Conservation (phyloP, 306 rosid genomes). For the Ceratonia siliqua region DNA sequence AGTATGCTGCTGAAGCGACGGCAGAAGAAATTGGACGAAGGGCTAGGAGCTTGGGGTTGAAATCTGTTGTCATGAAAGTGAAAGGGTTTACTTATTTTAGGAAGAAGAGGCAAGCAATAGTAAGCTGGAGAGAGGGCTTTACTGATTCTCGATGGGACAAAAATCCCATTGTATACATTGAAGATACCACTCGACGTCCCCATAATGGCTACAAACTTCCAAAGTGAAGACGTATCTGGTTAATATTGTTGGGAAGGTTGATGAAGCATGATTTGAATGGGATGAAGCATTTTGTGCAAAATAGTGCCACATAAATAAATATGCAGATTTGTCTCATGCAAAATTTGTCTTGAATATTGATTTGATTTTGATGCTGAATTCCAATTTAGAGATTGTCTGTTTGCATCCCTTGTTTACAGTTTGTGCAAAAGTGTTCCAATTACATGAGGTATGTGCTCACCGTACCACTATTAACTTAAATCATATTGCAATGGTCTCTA, state of each 20-base stretch:
- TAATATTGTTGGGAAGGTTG: neutral
- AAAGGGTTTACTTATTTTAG: constrained; percentile 65
- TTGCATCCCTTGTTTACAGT: neutral
- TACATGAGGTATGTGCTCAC: no score
- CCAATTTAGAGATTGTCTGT: neutral
- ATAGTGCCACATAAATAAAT: neutral
- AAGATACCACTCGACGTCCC: constrained; percentile 67
- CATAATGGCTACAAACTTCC: constrained; percentile 69
- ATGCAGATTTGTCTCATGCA: constrained; percentile 25
- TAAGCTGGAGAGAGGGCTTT: constrained; percentile 74
- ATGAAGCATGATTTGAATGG: neutral
- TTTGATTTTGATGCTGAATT: constrained; percentile 16
- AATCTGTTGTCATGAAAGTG: constrained; percentile 74
- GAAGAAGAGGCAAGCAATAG: constrained; percentile 69
- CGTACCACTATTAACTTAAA: no score
- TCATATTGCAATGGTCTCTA: no score
- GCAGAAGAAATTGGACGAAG: constrained; percentile 72
- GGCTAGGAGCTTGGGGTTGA: constrained; percentile 58
- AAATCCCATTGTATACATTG: constrained; percentile 61
- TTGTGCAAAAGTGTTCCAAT: no score
- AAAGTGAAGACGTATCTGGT: constrained; percentile 51
- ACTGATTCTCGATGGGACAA: constrained; percentile 50
- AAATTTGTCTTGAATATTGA: neutral
- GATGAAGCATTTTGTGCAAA: neutral
- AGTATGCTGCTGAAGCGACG: constrained; percentile 69